These are phyloP conservation scores for Coniochaeta sp. DNA, from an alignment of 2,329 filamentous ascomycete species.

Conservation along the genomic window DNA sequence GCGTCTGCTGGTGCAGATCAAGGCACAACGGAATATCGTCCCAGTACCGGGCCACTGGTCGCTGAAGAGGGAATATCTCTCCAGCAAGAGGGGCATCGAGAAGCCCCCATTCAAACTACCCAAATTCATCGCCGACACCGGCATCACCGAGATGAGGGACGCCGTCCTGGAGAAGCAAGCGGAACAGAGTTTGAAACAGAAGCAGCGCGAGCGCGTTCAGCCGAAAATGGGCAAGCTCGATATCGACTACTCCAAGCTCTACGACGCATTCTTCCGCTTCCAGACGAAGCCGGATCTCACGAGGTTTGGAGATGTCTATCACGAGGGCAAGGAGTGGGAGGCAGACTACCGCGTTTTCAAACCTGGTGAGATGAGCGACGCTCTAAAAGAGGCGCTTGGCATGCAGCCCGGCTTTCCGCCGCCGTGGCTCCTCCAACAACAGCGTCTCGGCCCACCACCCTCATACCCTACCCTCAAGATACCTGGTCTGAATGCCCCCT, in stretches of 20 bases:
- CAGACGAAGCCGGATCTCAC: constrained; percentile 94
- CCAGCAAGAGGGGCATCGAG: constrained; percentile 93
- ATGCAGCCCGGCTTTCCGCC: constrained; percentile 90
- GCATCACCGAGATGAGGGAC: constrained; percentile 96
- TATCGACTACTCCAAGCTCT: constrained; percentile 97
- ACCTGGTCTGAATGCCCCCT: constrained; percentile 86
- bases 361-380: constrained; percentile 83
- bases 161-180: constrained; percentile 94
- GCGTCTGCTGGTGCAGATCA: constrained; percentile 84
- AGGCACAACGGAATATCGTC: constrained; percentile 89
- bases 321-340: constrained; percentile 97
- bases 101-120: constrained; percentile 89
- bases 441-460: constrained; percentile 85
- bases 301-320: constrained; percentile 97
- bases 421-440: constrained; percentile 95
- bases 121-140: constrained; percentile 95
- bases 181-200: constrained; percentile 85
- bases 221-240: constrained; percentile 96
- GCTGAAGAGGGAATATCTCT: constrained; percentile 92
- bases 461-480: constrained; percentile 95
- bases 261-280: constrained; percentile 96
- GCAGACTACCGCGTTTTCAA: constrained; percentile 87
- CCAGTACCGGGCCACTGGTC: constrained; percentile 94
- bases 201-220: constrained; percentile 87
- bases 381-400: constrained; percentile 84